Conservation (phyloP, 352 stramenopile species). For the Pythium brassicae region DNA sequence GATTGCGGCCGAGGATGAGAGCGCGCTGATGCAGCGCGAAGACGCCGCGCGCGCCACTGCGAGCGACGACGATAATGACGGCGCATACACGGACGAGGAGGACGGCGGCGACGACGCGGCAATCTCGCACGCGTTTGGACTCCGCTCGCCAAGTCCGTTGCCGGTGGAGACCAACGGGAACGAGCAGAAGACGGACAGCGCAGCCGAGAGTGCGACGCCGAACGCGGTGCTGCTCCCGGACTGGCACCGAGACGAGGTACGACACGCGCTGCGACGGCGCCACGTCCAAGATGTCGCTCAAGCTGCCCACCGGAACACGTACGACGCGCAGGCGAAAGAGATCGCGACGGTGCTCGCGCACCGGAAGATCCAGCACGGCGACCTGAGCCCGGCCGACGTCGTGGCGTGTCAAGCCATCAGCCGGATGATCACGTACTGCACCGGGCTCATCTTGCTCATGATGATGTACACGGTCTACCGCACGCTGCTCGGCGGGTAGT, state of each 20-base stretch:
- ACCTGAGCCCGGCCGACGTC: constrained; percentile 34
- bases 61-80: constrained; percentile 23
- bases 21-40: constrained; percentile 10
- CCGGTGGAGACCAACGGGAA: constrained; percentile 18
- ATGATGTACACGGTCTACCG: constrained; percentile 20
- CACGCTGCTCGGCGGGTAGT: background rate
- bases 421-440: constrained; percentile 35
- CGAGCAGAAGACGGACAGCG: constrained; percentile 16
- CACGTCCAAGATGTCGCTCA: constrained; percentile 31
- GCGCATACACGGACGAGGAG: constrained; percentile 20
- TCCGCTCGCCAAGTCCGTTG: constrained; percentile 19
- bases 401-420: constrained; percentile 42
- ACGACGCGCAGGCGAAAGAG: constrained; percentile 36
- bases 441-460: constrained; percentile 35
- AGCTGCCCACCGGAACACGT: constrained; percentile 28
- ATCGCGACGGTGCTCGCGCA: constrained; percentile 46
- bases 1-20: constrained; percentile 43
- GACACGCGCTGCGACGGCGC: constrained; percentile 46
- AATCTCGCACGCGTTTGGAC: constrained; percentile 52
- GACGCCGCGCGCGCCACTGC: constrained; percentile 24
- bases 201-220: too few species aligned
- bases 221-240: constrained; percentile 32
- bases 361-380: constrained; percentile 26
- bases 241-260: constrained; percentile 48
- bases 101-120: constrained; percentile 11